Conservation (phyloP, 805 yeast species). For the Ascoidea tarda region DNA sequence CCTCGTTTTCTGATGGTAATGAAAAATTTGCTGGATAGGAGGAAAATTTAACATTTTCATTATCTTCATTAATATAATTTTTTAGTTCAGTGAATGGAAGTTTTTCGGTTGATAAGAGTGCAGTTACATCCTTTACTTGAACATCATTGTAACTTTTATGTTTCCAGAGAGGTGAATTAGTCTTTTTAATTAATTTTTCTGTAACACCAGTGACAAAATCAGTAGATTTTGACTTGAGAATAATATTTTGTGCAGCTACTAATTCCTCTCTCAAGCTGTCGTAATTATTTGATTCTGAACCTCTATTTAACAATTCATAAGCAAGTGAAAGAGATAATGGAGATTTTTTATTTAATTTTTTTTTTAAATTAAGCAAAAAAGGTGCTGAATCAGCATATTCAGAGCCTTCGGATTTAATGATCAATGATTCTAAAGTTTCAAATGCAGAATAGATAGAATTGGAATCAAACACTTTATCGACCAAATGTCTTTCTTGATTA, state of each 20-base stretch:
- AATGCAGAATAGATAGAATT: conserved; percentile 38
- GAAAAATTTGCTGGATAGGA: conserved; percentile 57
- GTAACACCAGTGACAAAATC: conserved; percentile 65
- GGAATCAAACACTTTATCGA: conserved; percentile 42
- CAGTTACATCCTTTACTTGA: conserved; percentile 16
- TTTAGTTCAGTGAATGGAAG: conserved; percentile 18
- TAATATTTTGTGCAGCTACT: conserved; percentile 63
- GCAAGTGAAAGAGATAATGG: conserved; percentile 65
- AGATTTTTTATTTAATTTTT: conserved; percentile 50
- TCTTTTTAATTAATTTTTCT: conserved; percentile 47
- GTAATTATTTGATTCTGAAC: conserved; percentile 40
- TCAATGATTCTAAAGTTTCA: conserved; percentile 24
- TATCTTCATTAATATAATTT: conserved; percentile 12
- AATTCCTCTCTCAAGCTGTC: conserved; percentile 62
- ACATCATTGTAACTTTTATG: conserved; percentile 26
- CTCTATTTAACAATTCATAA: conserved; percentile 49
- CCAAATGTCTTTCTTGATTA: conserved; percentile 36
- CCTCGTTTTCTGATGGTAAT: conserved; percentile 57
- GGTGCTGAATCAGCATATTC: too few relatives aligned
- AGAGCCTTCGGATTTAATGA: too few relatives aligned
- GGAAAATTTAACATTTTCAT: conserved; percentile 5
- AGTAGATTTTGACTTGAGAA: conserved; percentile 30
- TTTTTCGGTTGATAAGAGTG: conserved; percentile 15
- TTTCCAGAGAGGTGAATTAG: conserved; percentile 34
- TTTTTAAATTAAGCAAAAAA: conserved; percentile 6